A percentile compares a stretch with the other conserved stretches of the same genome.
These are phyloP conservation scores for Trebouxia sp. DNA, from an alignment of 139 green algal genomes.

Conservation along the genomic window DNA sequence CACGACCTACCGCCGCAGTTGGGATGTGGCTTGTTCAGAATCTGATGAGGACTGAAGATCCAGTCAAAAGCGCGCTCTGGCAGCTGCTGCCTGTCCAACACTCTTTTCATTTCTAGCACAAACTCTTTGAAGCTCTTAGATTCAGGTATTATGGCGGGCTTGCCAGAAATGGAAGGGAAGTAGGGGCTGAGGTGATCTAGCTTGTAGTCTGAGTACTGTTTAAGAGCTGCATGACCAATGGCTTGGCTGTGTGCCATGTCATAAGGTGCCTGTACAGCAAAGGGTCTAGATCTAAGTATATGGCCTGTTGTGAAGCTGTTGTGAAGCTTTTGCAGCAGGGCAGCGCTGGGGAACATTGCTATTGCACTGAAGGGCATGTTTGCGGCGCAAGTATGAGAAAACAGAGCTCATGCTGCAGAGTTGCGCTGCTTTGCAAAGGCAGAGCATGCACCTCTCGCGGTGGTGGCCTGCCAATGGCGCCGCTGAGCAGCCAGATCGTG, in stretches of 20 bases:
- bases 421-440: no score
- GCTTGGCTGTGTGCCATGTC: constrained; percentile 1
- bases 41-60: constrained; percentile 25
- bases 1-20: constrained; percentile 8
- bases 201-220: constrained; percentile 4
- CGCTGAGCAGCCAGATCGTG: neutral
- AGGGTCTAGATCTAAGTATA: no score
- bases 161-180: constrained; percentile 1
- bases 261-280: neutral
- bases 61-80: constrained; percentile 16
- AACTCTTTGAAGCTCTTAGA: neutral
- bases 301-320: neutral
- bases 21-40: constrained; percentile 9
- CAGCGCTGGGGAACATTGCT: no score
- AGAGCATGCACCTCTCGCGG: neutral
- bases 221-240: neutral
- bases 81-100: constrained; percentile 21
- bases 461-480: neutral
- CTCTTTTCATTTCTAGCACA: neutral
- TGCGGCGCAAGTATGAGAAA: no score
- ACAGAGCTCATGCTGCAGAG: no score
- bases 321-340: no score
- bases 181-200: constrained; percentile 7
- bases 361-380: no score
- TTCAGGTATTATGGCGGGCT: constrained; percentile 8